Evolutionary conservation across 164 flowering plant species (phyloP).

Genomic region (Platanus orientalis): DNA sequence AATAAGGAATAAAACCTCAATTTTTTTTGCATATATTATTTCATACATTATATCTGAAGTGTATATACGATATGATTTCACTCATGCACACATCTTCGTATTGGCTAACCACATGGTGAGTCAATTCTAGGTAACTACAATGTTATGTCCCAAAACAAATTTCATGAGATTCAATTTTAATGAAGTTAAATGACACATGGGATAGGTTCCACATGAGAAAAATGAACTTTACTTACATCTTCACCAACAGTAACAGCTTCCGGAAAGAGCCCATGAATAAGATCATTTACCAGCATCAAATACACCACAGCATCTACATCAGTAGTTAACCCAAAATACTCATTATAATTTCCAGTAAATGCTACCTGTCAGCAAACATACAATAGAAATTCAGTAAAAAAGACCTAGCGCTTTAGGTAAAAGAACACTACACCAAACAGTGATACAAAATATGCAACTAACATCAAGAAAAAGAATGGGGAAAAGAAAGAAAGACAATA

Average conservation of each 20-base stretch:
- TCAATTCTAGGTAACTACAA: no score
- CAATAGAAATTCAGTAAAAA: background rate
- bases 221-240: constrained; percentile 63
- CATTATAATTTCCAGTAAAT: constrained; percentile 92
- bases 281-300: constrained; percentile 94
- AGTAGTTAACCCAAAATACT: constrained; percentile 90
- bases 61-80: no score
- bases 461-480: background rate
- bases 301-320: constrained; percentile 95
- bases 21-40: no score
- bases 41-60: no score
- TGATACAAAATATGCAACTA: background rate
- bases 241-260: constrained; percentile 90
- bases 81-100: background rate
- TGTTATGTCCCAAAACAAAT: no score
- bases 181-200: background rate
- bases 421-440: background rate
- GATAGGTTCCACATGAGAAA: background rate
- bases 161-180: no score
- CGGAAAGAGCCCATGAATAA: constrained; percentile 90
- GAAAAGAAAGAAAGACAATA: no score
- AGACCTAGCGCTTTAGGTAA: background rate
- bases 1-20: no score
- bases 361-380: constrained; percentile 47
- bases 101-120: no score